Evolutionary conservation across 2,329 filamentous ascomycete genomes (phyloP).

Genomic region (Colletotrichum lentis): DNA sequence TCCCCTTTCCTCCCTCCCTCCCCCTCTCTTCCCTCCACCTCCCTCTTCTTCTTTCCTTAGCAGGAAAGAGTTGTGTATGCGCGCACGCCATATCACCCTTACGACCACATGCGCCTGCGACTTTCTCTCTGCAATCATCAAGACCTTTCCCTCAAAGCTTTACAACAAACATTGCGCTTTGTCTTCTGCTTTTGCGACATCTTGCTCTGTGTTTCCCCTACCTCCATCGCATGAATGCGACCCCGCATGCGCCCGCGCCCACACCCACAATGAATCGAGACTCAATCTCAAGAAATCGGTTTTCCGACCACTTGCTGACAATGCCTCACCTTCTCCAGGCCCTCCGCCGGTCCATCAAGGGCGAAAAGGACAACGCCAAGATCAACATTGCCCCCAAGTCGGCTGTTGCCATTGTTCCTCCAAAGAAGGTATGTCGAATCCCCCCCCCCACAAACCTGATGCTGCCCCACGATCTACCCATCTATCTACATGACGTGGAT

Average conservation of each 20-base stretch:
- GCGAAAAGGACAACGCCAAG: conserved; percentile 81
- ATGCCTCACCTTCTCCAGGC: conserved; percentile 65
- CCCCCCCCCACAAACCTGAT: conserved; percentile 29
- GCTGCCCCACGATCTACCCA: not conserved
- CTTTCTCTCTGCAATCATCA: conserved; percentile 1
- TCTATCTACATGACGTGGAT: not conserved
- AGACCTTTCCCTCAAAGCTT: not conserved
- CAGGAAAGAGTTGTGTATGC: not conserved
- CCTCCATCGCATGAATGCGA: conserved; percentile 33
- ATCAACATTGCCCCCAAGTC: conserved; percentile 84
- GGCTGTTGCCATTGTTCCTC: conserved; percentile 86
- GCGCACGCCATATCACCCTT: not conserved
- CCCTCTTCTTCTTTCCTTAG: not conserved
- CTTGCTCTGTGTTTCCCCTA: conserved; percentile 25
- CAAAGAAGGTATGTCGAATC: conserved; percentile 78
- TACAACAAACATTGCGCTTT: conserved; percentile 10
- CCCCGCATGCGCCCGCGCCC: conserved; percentile 35
- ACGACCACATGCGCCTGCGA: conserved; percentile 19
- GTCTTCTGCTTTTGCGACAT: conserved; percentile 1
- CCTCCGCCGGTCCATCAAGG: conserved; percentile 88
- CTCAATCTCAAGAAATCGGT: conserved; percentile 34
- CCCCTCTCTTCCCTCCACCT: conserved; percentile 5
- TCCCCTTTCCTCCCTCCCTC: conserved; percentile 13
- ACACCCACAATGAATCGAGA: conserved; percentile 35
- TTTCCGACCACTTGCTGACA: conserved; percentile 48